A percentile compares a stretch with the other conserved stretches of the same genome.
These are phyloP conservation scores for Diaporthe caulivora DNA, from an alignment of 2,329 filamentous ascomycete species.

Conservation along the genomic window DNA sequence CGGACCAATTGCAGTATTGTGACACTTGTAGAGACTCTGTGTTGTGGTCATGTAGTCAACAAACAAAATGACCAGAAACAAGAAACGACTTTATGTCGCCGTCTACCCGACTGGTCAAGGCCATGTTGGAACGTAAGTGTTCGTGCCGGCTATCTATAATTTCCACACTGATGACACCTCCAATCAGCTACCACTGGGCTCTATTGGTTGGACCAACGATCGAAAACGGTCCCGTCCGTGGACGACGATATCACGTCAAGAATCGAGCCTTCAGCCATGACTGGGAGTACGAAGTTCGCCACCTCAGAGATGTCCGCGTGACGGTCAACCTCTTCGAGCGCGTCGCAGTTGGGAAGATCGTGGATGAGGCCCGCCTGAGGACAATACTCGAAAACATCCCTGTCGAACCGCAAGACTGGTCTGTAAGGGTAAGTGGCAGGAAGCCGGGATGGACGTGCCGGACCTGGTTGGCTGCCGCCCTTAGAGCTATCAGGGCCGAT, in stretches of 20 bases:
- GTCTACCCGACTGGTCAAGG: conserved; percentile 14
- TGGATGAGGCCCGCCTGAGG: conserved; percentile 5
- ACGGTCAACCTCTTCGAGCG: neutral
- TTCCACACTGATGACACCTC: neutral
- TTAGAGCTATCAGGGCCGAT: neutral
- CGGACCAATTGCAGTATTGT: too few species aligned
- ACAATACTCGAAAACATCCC: neutral
- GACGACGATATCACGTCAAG: conserved; percentile 16
- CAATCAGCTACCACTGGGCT: conserved; percentile 9
- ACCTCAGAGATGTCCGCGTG: neutral
- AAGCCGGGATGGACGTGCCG: conserved; percentile 26
- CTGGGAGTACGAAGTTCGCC: neutral
- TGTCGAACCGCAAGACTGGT: conserved; percentile 9
- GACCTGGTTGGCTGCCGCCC: neutral
- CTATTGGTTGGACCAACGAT: conserved; percentile 1
- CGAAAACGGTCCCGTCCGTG: neutral
- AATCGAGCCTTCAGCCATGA: neutral
- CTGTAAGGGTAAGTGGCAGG: neutral
- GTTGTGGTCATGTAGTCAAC: too few species aligned
- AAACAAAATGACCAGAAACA: neutral
- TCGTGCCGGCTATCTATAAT: too few species aligned
- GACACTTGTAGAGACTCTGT: too few species aligned
- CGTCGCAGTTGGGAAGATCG: neutral
- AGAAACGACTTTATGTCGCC: conserved; percentile 20
- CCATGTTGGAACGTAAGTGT: neutral